Conservation (phyloP, 2,329 filamentous ascomycete species). For the Talaromyces sp. region DNA sequence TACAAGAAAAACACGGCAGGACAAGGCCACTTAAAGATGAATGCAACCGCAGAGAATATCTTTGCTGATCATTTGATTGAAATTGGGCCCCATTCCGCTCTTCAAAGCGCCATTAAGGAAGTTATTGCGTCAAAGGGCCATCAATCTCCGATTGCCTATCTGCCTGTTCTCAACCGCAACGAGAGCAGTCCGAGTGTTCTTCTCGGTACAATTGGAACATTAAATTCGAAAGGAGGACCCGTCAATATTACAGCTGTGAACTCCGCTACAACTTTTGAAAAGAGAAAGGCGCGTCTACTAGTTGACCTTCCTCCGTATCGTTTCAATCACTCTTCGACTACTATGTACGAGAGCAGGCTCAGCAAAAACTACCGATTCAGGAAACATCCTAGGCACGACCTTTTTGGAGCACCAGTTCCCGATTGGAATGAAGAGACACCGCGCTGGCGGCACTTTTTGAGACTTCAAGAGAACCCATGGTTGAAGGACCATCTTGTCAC, state of each 20-base stretch:
- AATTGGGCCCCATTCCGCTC: constrained; percentile 26
- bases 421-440: constrained; percentile 23
- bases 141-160: constrained; percentile 16
- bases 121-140: constrained; percentile 12
- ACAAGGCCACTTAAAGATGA: constrained; percentile 4
- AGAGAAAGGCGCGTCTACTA: constrained; percentile 12
- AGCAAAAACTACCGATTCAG: constrained; percentile 21
- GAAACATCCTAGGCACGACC: constrained; percentile 22
- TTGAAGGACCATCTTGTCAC: constrained; percentile 20
- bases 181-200: constrained; percentile 15
- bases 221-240: constrained; percentile 15
- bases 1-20: neutral
- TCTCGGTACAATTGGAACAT: constrained; percentile 15
- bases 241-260: constrained; percentile 22
- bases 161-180: constrained; percentile 19
- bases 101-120: constrained; percentile 24
- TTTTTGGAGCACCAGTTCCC: constrained; percentile 23
- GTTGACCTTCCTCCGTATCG: constrained; percentile 23
- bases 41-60: neutral
- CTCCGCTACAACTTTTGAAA: constrained; percentile 1
- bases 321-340: constrained; percentile 22
- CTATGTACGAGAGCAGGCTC: constrained; percentile 22
- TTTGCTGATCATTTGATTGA: constrained; percentile 21
- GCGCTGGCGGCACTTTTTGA: constrained; percentile 24
- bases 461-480: constrained; percentile 26